Evolutionary conservation across 2,329 filamentous ascomycete species (phyloP), one percentile per base, ranked within the genome.

Genomic region (Whalleya microplaca): DNA sequence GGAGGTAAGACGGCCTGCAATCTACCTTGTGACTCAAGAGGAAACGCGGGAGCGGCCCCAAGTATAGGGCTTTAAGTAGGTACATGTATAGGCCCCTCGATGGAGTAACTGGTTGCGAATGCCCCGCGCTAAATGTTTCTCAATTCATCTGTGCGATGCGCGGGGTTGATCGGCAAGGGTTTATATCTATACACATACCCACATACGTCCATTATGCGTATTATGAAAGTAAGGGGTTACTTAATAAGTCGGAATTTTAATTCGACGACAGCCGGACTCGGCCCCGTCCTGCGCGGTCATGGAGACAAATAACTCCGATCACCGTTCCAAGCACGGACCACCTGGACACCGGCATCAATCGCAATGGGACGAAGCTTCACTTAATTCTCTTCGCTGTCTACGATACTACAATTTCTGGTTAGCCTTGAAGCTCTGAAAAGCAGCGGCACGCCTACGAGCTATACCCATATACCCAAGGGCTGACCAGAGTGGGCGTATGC

Each of bases 271-370:
- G n/a, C n/a, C n/a, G n/a, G n/a, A n/a, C n/a, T n/a, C n/a, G n/a
- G n/a, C n/a, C n/a, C n/a, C n/a, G n/a, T n/a, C n/a, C n/a, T n/a
- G n/a, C n/a, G n/a, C n/a, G 42, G 32, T 29, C 20, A 27, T 29
- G 45, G 49, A 56, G 45, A 53, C 2, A 51, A 48, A 48, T 54
- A 58, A 21, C 51, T 54, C 51, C 48, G 51, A 42, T 16, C 51
- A 51, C 51, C 48, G 51, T 32, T 16, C 9, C 42, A 50, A 16
- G 19, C 16, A 27, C 21, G 37, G 21, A 42, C 29, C n/a, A 23
- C 37, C 21, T 18, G 40, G 50, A 21, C 10, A 42, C 49, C 19
- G 21, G 4, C 10, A 12, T 41, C 4, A 9, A 9, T 9, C 23
- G 23, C 53, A 45, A 62, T 59, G 55, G 51, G 56, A 49, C 37